Conservation (phyloP, 2,329 filamentous ascomycete species). For the Bipolaris sorokiniana region DNA sequence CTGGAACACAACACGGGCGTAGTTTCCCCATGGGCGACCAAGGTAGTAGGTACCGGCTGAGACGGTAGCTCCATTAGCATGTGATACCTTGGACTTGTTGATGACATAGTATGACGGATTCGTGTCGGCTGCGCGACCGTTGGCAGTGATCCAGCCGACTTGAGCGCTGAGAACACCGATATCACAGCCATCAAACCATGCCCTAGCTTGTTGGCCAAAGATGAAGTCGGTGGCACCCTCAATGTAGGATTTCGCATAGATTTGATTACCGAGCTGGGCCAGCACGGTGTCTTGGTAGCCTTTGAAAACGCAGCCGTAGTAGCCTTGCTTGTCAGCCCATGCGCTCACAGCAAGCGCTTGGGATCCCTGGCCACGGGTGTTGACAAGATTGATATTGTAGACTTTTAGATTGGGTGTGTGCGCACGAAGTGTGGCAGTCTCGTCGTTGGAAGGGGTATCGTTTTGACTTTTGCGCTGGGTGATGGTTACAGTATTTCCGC, state of each 20-base stretch:
- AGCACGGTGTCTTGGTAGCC: conserved; percentile 63
- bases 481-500: conserved; percentile 64
- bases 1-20: conserved; percentile 61
- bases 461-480: conserved; percentile 57
- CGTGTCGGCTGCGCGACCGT: conserved; percentile 38
- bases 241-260: conserved; percentile 64
- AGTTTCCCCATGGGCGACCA: conserved; percentile 61
- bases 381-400: conserved; percentile 66
- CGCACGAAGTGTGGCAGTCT: conserved; percentile 59
- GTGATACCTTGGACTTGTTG: conserved; percentile 58
- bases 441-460: conserved; percentile 59
- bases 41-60: conserved; percentile 55
- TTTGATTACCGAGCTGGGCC: conserved; percentile 56
- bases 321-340: conserved; percentile 59
- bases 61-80: conserved; percentile 50
- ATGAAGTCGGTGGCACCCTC: conserved; percentile 66
- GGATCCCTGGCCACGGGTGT: conserved; percentile 54
- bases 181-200: conserved; percentile 60
- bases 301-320: conserved; percentile 62
- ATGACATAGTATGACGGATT: conserved; percentile 61
- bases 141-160: conserved; percentile 51
- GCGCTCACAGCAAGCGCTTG: conserved; percentile 63
- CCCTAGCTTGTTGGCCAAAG: conserved; percentile 60
- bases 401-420: conserved; percentile 60
- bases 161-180: conserved; percentile 55